Evolutionary conservation across 2,329 filamentous ascomycete genomes (phyloP).

Genomic region (Fusarium kyushuense): DNA sequence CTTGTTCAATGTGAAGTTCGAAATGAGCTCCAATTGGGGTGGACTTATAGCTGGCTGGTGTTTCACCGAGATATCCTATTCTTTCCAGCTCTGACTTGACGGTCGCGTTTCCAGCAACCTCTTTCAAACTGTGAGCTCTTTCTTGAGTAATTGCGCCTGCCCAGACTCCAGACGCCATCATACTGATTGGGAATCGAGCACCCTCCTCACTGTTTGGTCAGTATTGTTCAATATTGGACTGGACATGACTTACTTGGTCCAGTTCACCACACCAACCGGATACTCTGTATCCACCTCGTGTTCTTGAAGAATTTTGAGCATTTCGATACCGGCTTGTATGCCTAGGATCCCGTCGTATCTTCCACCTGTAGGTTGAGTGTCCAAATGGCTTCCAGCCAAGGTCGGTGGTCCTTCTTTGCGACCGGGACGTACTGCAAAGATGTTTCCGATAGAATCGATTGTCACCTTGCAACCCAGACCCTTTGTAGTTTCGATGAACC

Average conservation of each 20-base stretch:
- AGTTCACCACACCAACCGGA: slow-evolving; percentile 80
- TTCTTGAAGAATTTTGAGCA: slow-evolving; percentile 75
- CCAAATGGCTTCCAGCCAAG: slow-evolving; percentile 76
- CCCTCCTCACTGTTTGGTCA: slow-evolving; percentile 75
- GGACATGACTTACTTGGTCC: slow-evolving; percentile 72
- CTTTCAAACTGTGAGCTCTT: slow-evolving; percentile 71
- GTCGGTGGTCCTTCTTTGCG: slow-evolving; percentile 70
- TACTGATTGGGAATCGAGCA: slow-evolving; percentile 80
- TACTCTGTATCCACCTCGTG: slow-evolving; percentile 75
- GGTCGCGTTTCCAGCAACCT: slow-evolving; percentile 56
- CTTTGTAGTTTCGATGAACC: slow-evolving; percentile 76
- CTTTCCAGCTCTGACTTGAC: slow-evolving; percentile 68
- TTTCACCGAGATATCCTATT: slow-evolving; percentile 75
- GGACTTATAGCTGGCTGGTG: slow-evolving; percentile 44
- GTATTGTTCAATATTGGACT: rapidly evolving
- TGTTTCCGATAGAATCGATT: slow-evolving; percentile 83
- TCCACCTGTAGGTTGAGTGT: slow-evolving; percentile 73
- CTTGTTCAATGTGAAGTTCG: slow-evolving; percentile 86
- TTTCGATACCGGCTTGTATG: slow-evolving; percentile 78
- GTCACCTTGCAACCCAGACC: slow-evolving; percentile 74
- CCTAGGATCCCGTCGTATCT: slow-evolving; percentile 84
- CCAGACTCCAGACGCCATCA: slow-evolving; percentile 83
- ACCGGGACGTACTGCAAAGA: slow-evolving; percentile 78
- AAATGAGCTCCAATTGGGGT: slow-evolving; percentile 79
- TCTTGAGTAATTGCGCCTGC: slow-evolving; percentile 73